These are phyloP conservation scores for Pseudisothecium myosuroides DNA, from an alignment of 225 moss, liverwort and hornwort genomes.

Conservation along the genomic window DNA sequence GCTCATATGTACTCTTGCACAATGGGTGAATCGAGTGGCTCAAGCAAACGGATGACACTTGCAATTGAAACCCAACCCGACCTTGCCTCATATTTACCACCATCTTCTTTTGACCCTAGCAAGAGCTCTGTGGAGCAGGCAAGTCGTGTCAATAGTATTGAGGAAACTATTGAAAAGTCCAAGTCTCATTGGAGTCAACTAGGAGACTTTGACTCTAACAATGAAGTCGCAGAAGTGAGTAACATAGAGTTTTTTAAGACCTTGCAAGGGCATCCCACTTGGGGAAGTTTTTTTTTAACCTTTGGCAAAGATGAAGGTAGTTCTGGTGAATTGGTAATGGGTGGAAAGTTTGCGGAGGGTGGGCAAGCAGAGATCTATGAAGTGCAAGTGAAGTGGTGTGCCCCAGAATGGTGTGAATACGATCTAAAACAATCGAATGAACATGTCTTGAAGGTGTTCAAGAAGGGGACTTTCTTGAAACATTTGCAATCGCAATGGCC, in stretches of 20 bases:
- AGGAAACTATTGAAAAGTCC: background rate
- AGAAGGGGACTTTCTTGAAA: background rate
- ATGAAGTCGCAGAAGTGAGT: background rate
- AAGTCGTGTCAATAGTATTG: background rate
- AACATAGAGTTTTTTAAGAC: background rate
- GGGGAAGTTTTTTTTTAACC: background rate
- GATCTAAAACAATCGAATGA: rapidly evolving
- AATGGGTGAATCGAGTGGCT: background rate
- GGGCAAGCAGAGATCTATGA: background rate
- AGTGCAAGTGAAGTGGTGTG: background rate
- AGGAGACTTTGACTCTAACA: background rate
- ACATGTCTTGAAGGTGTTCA: background rate
- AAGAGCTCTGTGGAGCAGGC: background rate
- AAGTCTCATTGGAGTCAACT: background rate
- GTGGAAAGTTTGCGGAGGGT: background rate
- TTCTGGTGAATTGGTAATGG: background rate
- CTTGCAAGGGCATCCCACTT: background rate
- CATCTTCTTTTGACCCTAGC: background rate
- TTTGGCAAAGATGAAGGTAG: background rate
- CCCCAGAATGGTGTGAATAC: rapidly evolving
- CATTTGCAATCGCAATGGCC: background rate
- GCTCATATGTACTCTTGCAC: background rate
- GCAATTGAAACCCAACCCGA: background rate
- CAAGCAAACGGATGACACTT: too few relatives aligned
- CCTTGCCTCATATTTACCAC: background rate